Evolutionary conservation across 306 rosid species (phyloP).

Genomic region (Hippophae tibetana): DNA sequence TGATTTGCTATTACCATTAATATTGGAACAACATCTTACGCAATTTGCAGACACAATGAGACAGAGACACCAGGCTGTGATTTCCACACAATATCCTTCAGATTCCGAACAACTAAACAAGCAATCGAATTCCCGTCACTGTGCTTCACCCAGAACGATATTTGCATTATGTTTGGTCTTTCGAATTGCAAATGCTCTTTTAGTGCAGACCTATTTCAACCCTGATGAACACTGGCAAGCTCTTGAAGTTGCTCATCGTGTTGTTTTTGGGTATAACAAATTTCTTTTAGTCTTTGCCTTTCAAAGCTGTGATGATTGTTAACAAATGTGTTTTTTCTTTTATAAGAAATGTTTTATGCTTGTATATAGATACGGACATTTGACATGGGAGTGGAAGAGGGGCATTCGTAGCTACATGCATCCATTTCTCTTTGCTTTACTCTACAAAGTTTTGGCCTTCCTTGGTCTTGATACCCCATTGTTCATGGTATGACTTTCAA

Average conservation of each 20-base stretch:
- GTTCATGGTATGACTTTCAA: constrained; percentile 52
- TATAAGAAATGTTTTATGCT: constrained; percentile 5
- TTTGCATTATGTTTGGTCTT: constrained; percentile 52
- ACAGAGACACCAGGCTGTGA: constrained; percentile 28
- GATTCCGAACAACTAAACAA: constrained; percentile 17
- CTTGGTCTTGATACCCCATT: constrained; percentile 61
- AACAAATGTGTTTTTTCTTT: not conserved
- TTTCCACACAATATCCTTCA: constrained; percentile 15
- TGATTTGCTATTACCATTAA: no score
- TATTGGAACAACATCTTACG: not conserved
- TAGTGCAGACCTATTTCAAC: constrained; percentile 77
- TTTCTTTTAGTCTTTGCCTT: not conserved
- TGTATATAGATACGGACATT: constrained; percentile 64
- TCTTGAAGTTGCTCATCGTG: constrained; percentile 82
- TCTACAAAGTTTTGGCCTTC: constrained; percentile 53
- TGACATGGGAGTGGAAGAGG: constrained; percentile 93
- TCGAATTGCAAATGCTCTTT: constrained; percentile 60
- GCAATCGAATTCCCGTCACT: not conserved
- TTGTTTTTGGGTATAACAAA: constrained; percentile 55
- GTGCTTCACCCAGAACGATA: constrained; percentile 28
- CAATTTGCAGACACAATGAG: constrained; percentile 29
- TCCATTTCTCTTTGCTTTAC: constrained; percentile 67
- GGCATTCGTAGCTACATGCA: constrained; percentile 86
- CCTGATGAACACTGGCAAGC: constrained; percentile 99
- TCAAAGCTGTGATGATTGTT: not conserved